phyloP scores from a whole-genome alignment of 2,329 filamentous ascomycete genomes.

The Juglanconis juglandina region DNA sequence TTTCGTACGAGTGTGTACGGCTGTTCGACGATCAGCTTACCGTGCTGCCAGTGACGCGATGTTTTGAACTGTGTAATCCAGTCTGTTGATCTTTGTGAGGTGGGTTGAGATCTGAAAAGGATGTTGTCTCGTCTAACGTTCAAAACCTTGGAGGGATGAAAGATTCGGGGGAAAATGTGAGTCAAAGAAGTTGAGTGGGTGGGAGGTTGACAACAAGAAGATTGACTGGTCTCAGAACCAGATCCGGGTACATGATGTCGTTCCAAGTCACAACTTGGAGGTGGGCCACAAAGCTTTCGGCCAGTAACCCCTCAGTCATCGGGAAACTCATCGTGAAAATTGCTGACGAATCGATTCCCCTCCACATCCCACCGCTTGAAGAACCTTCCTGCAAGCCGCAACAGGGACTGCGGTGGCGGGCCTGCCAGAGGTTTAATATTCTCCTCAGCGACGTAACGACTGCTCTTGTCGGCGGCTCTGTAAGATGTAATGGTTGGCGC shows the following conservation, averaged over 20 bases:
- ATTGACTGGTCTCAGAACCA: neutral
- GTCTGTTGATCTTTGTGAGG: too few species aligned
- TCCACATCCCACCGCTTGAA: conserved; percentile 61
- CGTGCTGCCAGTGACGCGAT: too few species aligned
- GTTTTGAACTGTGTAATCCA: too few species aligned
- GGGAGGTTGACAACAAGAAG: neutral
- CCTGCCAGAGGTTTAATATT: conserved; percentile 51
- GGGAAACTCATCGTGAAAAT: conserved; percentile 63
- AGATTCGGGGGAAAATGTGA: too few species aligned
- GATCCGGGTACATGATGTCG: neutral
- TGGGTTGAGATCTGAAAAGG: too few species aligned
- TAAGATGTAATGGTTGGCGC: neutral
- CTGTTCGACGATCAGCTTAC: too few species aligned
- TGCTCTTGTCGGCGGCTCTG: conserved; percentile 53
- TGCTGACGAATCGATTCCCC: conserved; percentile 56
- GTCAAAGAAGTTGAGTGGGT: too few species aligned
- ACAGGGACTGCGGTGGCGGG: conserved; percentile 41
- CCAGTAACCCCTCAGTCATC: conserved; percentile 45
- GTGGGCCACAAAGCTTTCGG: neutral
- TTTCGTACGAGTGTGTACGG: too few species aligned
- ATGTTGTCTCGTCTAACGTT: too few species aligned
- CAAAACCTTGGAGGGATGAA: too few species aligned
- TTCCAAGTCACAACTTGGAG: neutral
- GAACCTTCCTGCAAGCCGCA: conserved; percentile 55
- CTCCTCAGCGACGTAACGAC: conserved; percentile 66